Conservation (phyloP, 805 yeast species). For the Metschnikowia koreensis region DNA sequence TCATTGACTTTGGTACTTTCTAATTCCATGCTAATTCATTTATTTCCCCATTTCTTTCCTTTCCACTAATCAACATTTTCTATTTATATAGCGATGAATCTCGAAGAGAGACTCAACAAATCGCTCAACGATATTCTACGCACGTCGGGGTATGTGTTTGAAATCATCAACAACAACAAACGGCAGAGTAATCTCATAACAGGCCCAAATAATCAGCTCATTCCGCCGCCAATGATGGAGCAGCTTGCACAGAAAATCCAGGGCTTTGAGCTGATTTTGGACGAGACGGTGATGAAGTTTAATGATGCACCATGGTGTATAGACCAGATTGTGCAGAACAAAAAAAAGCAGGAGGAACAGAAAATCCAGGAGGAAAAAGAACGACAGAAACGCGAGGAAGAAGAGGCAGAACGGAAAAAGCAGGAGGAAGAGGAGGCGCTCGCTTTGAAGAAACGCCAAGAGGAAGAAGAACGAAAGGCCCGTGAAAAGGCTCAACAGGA, state of each 20-base stretch:
- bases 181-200: conserved; percentile 41
- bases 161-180: conserved; percentile 39
- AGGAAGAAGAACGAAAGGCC: conserved; percentile 18
- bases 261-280: conserved; percentile 42
- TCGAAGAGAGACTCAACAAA: conserved; percentile 38
- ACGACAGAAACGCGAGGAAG: conserved; percentile 31
- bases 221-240: conserved; percentile 35
- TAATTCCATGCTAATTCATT: too few species aligned
- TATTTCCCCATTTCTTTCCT: too few species aligned
- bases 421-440: conserved; percentile 19
- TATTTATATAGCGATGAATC: conserved; percentile 26
- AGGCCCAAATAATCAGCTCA: conserved; percentile 42
- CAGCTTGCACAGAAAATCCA: conserved; percentile 35
- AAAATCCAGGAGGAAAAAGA: conserved; percentile 37
- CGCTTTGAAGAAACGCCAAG: conserved; percentile 18
- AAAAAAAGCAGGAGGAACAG: conserved; percentile 41
- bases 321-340: conserved; percentile 41
- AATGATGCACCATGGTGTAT: conserved; percentile 46
- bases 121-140: conserved; percentile 42
- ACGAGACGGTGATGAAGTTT: conserved; percentile 40
- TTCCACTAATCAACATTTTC: neutral
- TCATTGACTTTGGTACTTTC: too few species aligned
- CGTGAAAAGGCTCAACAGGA: conserved; percentile 13
- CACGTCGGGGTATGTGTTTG: conserved; percentile 44
- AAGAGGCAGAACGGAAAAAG: conserved; percentile 21